Base-by-base conservation (phyloP, 805 yeast species). In the Saccharomyces jurei region DNA sequence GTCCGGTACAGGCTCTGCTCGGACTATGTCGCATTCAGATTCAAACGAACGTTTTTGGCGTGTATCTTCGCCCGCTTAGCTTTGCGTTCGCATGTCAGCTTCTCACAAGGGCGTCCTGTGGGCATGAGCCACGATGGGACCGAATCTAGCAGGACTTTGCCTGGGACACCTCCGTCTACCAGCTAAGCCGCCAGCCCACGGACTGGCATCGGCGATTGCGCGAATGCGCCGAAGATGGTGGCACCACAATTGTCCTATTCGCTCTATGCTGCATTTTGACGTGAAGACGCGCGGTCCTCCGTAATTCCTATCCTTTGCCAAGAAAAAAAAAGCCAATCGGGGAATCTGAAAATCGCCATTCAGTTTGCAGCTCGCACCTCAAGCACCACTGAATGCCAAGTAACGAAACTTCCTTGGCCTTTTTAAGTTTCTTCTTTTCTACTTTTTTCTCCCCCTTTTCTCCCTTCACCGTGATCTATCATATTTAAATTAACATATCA, bases 291-390 rank as follows among this genome's bases (percentile, higher is more conserved):
- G 44, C 44, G 25, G 22, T 17, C 25, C 4, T 36, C 17, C 30
- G 48, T 41, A 22, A n/a, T n/a, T 48, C 44, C 29, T 44, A 36
- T 48, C 36, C 29, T 49, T 56, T 56, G 59, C 59, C 59, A 56
- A 56, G 59, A 56, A 48, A 54, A 54, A n/a, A 46, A 54, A 50
- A 17, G 22, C 44, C 25, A 36, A 36, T 36, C 44, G 44, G 44
- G 11, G 25, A 36, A 36, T 36, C 25, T 36, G 22, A 36, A 36
- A 36, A 36, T 21, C 25, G 22, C 25, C 17, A n/a, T 10, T 36
- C 25, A 22, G 44, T 22, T 36, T 36, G 44, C 44, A 36, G 22
- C 22, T 21, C 44, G 11, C 44, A 36, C 44, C 21, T 17, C 4
- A 17, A 36, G 5, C 17, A 21, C 44, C 22, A 36, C 26, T 25